Evolutionary conservation across 2,329 filamentous ascomycete species (phyloP).

Genomic region (Bertia moriformis): DNA sequence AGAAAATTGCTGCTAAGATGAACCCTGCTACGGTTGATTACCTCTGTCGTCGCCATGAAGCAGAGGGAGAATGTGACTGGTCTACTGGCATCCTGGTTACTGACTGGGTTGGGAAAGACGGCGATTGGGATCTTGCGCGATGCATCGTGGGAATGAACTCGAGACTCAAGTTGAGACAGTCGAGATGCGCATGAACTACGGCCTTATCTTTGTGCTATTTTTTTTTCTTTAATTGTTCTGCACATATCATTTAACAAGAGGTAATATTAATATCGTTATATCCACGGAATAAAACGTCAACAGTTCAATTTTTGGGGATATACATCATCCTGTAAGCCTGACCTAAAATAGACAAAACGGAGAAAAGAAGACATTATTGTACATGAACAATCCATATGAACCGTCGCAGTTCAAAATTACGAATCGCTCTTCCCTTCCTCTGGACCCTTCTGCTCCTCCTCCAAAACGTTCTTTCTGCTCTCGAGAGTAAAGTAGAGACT

Average conservation of each 20-base stretch:
- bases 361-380: too few relatives aligned
- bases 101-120: conserved; percentile 48
- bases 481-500: conserved; percentile 82
- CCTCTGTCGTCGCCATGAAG: conserved; percentile 26
- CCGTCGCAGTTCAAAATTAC: too few relatives aligned
- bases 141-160: conserved; percentile 51
- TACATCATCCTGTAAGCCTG: too few relatives aligned
- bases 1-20: conserved; percentile 44
- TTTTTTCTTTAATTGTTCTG: not conserved
- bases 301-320: too few relatives aligned
- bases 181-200: conserved; percentile 2
- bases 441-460: conserved; percentile 43
- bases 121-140: conserved; percentile 52
- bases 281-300: too few relatives aligned
- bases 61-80: conserved; percentile 19
- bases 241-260: too few relatives aligned
- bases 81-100: conserved; percentile 46
- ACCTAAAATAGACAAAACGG: too few relatives aligned
- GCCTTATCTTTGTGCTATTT: not conserved
- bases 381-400: too few relatives aligned
- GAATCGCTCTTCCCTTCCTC: conserved; percentile 7
- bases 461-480: conserved; percentile 64
- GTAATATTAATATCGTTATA: too few relatives aligned
- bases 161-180: conserved; percentile 27
- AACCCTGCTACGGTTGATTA: conserved; percentile 45